Evolutionary conservation across 2,329 filamentous ascomycete species (phyloP), one percentile per base, ranked within the genome.

Genomic region (Berkeleyomyces basicola): DNA sequence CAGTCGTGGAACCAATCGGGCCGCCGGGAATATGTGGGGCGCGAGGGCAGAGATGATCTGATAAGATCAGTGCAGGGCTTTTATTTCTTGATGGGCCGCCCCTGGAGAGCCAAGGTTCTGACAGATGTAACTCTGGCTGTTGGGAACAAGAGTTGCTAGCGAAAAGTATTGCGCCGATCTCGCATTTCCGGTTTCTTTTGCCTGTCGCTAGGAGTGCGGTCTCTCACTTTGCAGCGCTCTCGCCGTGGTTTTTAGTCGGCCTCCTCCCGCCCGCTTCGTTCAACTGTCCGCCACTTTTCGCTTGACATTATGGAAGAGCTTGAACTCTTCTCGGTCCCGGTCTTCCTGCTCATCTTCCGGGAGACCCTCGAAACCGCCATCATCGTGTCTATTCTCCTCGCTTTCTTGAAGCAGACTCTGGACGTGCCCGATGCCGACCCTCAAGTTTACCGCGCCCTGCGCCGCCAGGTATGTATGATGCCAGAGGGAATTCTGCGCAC

Each of bases 301-400:
- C 42, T 43, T 43, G 42, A 6, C 9, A n/a, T 9, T 59, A 71
- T 59, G 67, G 84, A 81, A 75, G 84, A 85, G 71, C 78, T 80
- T 65, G 81, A 86, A 70, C 83, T 90, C 63, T 90, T 90, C 72
- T 81, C 86, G 66, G 83, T 90, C 23, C 87, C 86, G 66, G 83
- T 95, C 62, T 95, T 95, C 76, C 91, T 96, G 76, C 88, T 96
- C 71, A 85, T 88, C 74, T 93, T 95, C 72, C 84, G 90, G 70
- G 90, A 95, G 75, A 83, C 84, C 44, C 76, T 95, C 57, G 90
- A 95, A 76, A 87, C 86, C 0, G 85, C 82, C 69, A 90, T 95
- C 69, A 88, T 95, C 68, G 84, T 95, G 66, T 92, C 90, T 0
- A 86, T 95, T 14, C 77, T 95, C 40, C 80, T 95, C 44, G 83